Evolutionary conservation across 108 stramenopile species (phyloP), one percentile per base, ranked within the genome.

Genomic region (Tribonema minus): DNA sequence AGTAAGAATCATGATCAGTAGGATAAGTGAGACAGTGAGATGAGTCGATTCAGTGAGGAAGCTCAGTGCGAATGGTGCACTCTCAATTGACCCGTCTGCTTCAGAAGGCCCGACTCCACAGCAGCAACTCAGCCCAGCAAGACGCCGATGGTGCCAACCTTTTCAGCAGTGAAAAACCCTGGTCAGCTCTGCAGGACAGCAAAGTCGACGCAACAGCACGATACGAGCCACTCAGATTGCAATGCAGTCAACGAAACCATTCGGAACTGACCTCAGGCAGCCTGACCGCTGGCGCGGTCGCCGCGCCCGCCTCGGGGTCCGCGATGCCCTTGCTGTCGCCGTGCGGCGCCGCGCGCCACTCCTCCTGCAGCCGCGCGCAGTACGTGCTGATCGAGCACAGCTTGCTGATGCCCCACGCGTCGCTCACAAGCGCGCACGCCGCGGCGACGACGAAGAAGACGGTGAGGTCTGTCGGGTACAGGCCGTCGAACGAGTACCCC

Each of bases 381-480:
- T 79, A 79, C 23, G 77, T 70, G 37, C 77, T 68, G 20, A 79
- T 63, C 34, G 77, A 79, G 67, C 77, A 79, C 23, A 79, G 77
- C 68, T 79, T 79, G 31, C 77, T 46, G 38, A 79, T 38, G 37
- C 41, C 67, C 77, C 77, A 79, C 2, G 68, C 27, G 60, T 79
- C 77, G 34, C 67, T 68, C 32, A 68, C n/a, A 3, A 71, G n/a
- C 60, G 64, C 65, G 60, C 77, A 79, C 36, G 35, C 27, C 33
- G 60, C 68, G 33, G 77, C 77, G 54, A 60, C 77, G 25, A 61
- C 20, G 68, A 79, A 79, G 30, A 68, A 60, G 59, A 63, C 68
- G 0, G 77, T 79, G 5, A 79, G 27, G n/a, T 79, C 67, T 27
- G 68, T 70, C 32, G 77, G 77, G 68, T 79, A 79, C 26, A 66